Base-by-base conservation (phyloP, 768 basidiomycete species). In the Phlebiopsis flavidoalba region DNA sequence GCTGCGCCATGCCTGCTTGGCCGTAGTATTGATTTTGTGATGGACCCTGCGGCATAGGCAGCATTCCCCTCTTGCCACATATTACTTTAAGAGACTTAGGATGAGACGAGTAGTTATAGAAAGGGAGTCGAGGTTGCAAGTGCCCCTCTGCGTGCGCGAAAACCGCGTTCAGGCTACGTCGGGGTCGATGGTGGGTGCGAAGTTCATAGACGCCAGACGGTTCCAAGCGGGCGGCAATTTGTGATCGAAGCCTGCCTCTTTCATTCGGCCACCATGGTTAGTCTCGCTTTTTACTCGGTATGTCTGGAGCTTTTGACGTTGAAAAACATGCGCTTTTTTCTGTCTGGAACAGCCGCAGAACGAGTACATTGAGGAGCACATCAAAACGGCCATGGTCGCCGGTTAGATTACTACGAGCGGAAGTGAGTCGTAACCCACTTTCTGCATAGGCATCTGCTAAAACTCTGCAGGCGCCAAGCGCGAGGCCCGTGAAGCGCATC, bases 341-440 rank as follows among this genome's bases (percentile, higher is more conserved):
- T 43, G 12, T 43, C 14, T 31, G 2, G 2, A 35, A 26, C 59
- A 4, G 37, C n/a, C 45, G 59, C 64, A 99, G 93, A 98, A 98
- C 82, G 95, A 98, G 74, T 98, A 98, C 74, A 98, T 99, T 75
- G 96, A 98, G 75, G 96, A 99, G 80, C 91, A 93, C 71, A 95
- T 98, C 74, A 95, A n/a, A 93, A 77, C 88, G 94, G 57, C n/a
- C 92, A 98, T 84, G 96, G 96, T 72, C 85, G 95, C 66, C 86
- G 95, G 71, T 79, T 98, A 79, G 95, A 99, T 79, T 86, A 96
- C 75, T 95, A 90, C 75, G 97, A 99, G 80, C 84, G 87, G 70
- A 96, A 89, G 93, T 96, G 72, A 66, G 91, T 77, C 14, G 35
- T 36, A n/a, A n/a, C 36, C 3, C 35, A 45, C 45, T 33, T 11